Evolutionary conservation across 768 basidiomycete genomes (phyloP), one percentile per base, ranked within the genome.

Genomic region (Serendipita sp.): DNA sequence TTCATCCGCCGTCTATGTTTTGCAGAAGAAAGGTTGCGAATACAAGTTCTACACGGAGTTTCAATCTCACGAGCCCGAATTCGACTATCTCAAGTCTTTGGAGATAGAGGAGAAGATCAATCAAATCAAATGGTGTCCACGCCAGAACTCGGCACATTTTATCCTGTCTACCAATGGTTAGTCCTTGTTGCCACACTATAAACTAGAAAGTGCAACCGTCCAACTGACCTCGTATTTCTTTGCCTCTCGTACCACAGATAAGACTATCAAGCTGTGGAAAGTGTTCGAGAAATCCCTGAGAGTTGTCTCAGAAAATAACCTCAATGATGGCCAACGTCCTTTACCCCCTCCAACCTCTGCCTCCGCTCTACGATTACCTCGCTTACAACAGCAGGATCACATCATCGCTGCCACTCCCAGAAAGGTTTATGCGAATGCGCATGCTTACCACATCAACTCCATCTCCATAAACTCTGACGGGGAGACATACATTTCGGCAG

Each of bases 81-180:
- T 99, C 75, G 96, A 99, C 79, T 99, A 99, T 76, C 85, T 99
- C 73, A 99, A 99, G 81, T 96, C 92, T 28, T 80, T 99, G 70
- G 96, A 99, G 82, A 99, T 99, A 76, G 96, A 99, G 77, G 96
- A 99, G 83, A 99, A 99, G 87, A 99, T 99, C 81, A 99, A 99
- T 81, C 91, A 96, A 84, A 99, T 99, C 83, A 91, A 93, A 75
- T 99, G 96, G 96, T 97, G 94, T 81, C 93, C 86, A 79, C 84
- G 96, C 68, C 93, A 96, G 78, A 98, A 98, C 74, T 81, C 89
- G 52, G 94, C 96, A 51, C 96, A 99, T 76, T 98, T 99, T 76
- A 77, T 99, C 65, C 76, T 99, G 63, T 95, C 93, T 66, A 98
- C 96, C 35, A 99, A 99, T 71, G 96, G 96, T 95, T 67, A 66